Conservation (phyloP, 441 rosid species). For the Pelargonium citronellum region DNA sequence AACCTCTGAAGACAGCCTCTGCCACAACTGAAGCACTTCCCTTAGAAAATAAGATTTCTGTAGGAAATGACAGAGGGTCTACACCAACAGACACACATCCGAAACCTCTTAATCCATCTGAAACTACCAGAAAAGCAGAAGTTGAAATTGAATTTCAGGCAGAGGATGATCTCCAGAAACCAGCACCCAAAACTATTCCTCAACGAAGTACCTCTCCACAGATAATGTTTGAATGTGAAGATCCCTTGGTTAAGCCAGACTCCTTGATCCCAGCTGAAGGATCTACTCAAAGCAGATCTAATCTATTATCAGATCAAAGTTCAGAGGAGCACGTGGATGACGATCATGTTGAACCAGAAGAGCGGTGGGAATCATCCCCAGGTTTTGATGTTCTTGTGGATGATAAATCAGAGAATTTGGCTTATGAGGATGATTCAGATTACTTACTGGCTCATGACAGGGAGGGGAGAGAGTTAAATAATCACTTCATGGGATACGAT, state of each 20-base stretch:
- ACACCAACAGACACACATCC: conserved; percentile 10
- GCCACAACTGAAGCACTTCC: conserved; percentile 20
- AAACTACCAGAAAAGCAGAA: conserved; percentile 21
- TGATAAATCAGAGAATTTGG: conserved; percentile 32
- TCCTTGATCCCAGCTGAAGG: conserved; percentile 24
- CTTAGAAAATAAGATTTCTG: conserved; percentile 17
- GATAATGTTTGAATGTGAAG: conserved; percentile 21
- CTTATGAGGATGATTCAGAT: conserved; percentile 32
- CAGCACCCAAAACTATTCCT: conserved; percentile 15
- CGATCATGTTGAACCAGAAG: conserved; percentile 33
- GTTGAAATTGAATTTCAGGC: conserved; percentile 15
- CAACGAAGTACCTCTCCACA: conserved; percentile 18
- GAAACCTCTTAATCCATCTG: conserved; percentile 12
- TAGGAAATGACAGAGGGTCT: conserved; percentile 13
- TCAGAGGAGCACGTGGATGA: conserved; percentile 32
- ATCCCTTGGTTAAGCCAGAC: conserved; percentile 20
- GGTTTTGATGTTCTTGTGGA: conserved; percentile 45
- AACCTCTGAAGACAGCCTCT: conserved; percentile 20
- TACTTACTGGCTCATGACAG: conserved; percentile 23
- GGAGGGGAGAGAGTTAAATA: conserved; percentile 23
- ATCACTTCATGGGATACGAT: conserved; percentile 30
- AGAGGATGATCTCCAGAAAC: conserved; percentile 21
- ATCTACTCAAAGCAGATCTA: conserved; percentile 23
- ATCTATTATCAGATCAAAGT: conserved; percentile 21
- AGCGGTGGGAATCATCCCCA: conserved; percentile 42